Percentiles rank a stretch among this genome's conserved stretches.
phyloP scores from a whole-genome alignment of 495 filamentous ascomycete genomes.

The Penicillium verhagenii region DNA sequence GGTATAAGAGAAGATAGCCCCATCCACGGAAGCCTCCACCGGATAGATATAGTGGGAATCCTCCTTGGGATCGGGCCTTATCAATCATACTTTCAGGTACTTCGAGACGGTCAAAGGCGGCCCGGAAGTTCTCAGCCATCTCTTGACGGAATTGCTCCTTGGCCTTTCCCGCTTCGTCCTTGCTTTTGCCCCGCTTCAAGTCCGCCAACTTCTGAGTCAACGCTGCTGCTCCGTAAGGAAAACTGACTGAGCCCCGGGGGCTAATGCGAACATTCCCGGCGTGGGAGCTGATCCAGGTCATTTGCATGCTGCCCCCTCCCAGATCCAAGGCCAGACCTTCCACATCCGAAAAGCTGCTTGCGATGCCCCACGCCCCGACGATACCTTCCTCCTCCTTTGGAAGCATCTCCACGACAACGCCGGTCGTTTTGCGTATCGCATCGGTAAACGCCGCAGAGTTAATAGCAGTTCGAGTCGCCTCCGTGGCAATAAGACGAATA shows the following conservation, averaged over 20 bases:
- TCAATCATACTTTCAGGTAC: slow-evolving; percentile 54
- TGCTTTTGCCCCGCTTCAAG: slow-evolving; percentile 36
- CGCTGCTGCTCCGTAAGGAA: slow-evolving; percentile 88
- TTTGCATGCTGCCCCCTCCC: slow-evolving; percentile 86
- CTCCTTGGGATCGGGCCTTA: slow-evolving; percentile 40
- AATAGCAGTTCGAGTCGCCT: slow-evolving; percentile 78
- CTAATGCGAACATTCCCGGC: slow-evolving; percentile 52
- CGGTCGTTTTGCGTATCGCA: slow-evolving; percentile 58
- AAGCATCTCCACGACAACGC: slow-evolving; percentile 67
- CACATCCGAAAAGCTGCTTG: slow-evolving; percentile 67
- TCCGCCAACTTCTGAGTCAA: slow-evolving; percentile 59
- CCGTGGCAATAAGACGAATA: slow-evolving; percentile 78
- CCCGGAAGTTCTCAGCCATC: slow-evolving; percentile 56
- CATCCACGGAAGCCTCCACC: slow-evolving; percentile 91
- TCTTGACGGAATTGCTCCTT: slow-evolving; percentile 50
- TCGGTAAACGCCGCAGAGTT: slow-evolving; percentile 69
- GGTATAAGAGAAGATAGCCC: slow-evolving; percentile 69
- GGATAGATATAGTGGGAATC: slow-evolving; percentile 74
- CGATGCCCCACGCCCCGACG: slow-evolving; percentile 80
- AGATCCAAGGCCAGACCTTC: slow-evolving; percentile 81
- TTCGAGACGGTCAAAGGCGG: slow-evolving; percentile 57
- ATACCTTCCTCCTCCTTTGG: slow-evolving; percentile 78
- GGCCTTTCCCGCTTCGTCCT: slow-evolving; percentile 26
- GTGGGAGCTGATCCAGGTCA: slow-evolving; percentile 74
- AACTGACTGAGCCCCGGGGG: slow-evolving; percentile 45